These are phyloP conservation scores for Staphylotrichum longicolle DNA, from an alignment of 495 filamentous ascomycete genomes.

Conservation along the genomic window DNA sequence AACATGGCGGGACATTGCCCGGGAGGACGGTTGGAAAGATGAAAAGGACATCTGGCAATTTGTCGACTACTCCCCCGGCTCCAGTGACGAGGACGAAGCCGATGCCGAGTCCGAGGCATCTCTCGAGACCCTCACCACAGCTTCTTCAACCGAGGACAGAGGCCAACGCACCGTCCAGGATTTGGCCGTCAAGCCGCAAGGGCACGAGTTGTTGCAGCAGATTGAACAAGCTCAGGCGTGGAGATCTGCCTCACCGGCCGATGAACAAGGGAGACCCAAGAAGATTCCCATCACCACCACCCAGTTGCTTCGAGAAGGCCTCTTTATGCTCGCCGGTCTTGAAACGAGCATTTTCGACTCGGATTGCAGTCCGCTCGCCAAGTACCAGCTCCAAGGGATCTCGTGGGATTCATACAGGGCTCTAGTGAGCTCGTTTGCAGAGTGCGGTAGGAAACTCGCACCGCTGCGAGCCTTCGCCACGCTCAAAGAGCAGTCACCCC, in stretches of 20 bases:
- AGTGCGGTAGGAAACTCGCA: slow-evolving; percentile 40
- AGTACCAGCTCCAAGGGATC: slow-evolving; percentile 38
- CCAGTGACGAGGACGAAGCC: slow-evolving; percentile 54
- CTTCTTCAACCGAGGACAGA: slow-evolving; percentile 37
- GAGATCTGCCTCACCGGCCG: slow-evolving; percentile 41
- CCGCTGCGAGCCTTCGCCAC: slow-evolving; percentile 37
- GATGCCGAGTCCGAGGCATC: slow-evolving; percentile 38
- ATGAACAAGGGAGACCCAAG: slow-evolving; percentile 36
- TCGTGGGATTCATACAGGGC: slow-evolving; percentile 46
- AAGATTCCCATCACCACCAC: slow-evolving; percentile 63
- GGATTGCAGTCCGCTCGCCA: slow-evolving; percentile 32
- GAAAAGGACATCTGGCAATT: slow-evolving; percentile 75
- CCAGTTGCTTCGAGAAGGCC: slow-evolving; percentile 69
- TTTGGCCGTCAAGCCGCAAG: slow-evolving; percentile 33
- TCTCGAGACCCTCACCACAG: slow-evolving; percentile 27
- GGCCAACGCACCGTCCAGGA: slow-evolving; percentile 39
- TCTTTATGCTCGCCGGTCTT: slow-evolving; percentile 82
- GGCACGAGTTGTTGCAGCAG: slow-evolving; percentile 45
- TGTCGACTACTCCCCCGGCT: slow-evolving; percentile 69
- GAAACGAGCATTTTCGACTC: slow-evolving; percentile 68
- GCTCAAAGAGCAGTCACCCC: slow-evolving; percentile 39
- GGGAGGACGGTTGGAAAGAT: slow-evolving; percentile 65
- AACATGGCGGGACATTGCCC: slow-evolving; percentile 73
- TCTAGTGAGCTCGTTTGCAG: slow-evolving; percentile 39
- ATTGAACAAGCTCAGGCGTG: slow-evolving; percentile 65